Percentiles rank a stretch among this genome's conserved stretches.
These are phyloP conservation scores for Begonia peltatifolia DNA, from an alignment of 306 rosid genomes.

Conservation along the genomic window DNA sequence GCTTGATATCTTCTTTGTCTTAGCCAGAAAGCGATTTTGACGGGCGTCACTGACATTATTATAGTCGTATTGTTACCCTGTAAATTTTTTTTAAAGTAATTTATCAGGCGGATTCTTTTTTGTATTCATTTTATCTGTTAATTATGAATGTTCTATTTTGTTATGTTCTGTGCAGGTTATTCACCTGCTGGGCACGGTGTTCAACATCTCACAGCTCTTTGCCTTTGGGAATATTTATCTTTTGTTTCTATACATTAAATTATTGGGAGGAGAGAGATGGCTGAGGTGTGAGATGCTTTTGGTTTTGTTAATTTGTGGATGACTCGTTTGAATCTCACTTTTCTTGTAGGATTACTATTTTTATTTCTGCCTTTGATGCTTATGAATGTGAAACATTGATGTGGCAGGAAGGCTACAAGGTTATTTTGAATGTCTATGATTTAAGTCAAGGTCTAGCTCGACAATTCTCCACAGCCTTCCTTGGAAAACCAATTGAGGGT, in stretches of 20 bases:
- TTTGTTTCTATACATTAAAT: too few relatives aligned
- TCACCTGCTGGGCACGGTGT: too few relatives aligned
- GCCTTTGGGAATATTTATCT: too few relatives aligned
- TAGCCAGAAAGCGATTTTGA: too few relatives aligned
- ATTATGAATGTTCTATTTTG: not conserved
- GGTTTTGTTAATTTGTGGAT: too few relatives aligned
- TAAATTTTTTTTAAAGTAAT: too few relatives aligned
- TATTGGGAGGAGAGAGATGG: too few relatives aligned
- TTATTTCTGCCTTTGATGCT: not conserved
- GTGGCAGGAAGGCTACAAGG: conserved; percentile 77
- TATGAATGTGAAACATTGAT: conserved; percentile 1
- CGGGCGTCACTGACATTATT: too few relatives aligned
- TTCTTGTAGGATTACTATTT: not conserved
- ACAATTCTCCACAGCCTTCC: conserved; percentile 61
- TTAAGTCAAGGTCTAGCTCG: conserved; percentile 90
- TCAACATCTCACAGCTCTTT: not conserved
- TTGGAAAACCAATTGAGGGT: conserved; percentile 88
- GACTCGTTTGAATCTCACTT: too few relatives aligned
- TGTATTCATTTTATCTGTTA: not conserved
- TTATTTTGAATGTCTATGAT: conserved; percentile 65
- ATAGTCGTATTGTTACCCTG: too few relatives aligned
- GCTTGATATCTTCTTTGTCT: not conserved
- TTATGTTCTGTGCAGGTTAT: conserved; percentile 8
- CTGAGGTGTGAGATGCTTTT: too few relatives aligned
- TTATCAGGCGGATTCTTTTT: not conserved